Base-by-base conservation (phyloP, 2,329 filamentous ascomycete genomes). In the Rugonectria rugulosa region DNA sequence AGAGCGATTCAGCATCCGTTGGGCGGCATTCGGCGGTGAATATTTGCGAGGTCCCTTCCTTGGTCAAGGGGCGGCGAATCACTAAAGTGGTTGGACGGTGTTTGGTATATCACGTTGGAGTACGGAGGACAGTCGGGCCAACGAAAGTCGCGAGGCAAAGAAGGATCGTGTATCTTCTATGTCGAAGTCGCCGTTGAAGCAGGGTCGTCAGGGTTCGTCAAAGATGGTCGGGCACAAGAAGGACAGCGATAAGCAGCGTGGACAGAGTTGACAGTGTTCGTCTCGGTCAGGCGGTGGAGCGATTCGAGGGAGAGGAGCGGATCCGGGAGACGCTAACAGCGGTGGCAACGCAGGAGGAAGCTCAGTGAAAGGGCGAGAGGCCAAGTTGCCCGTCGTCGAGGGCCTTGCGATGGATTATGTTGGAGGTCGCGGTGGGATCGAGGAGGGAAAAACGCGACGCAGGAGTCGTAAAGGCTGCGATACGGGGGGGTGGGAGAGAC, bases 21-120 rank as follows among this genome's bases (percentile, higher is more conserved):
- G 57, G 60, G 57, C 63, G 60, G 66, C 65, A 63, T 67, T 55
- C 65, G 63, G 65, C 59, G 65, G 63, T 67, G 59, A 66, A 67
- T 62, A 50, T 53, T 21, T 26, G 14, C 31, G 23, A 19, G 34
- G 34, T 54, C 21, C 57, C 48, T 38, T n/a, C 40, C 47, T 52
- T 23, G 43, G 14, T 19, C 34, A 48, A 42, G 41, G 45, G 27
- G 49, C 32, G 34, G 45, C 42, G 24, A 47, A 48, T 58, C 45
- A 55, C 46, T 55, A 44, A 58, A 49, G 58, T 62, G 57, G 50
- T 36, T 50, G 38, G 50, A 24, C 32, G 43, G 42, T 41, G 32
- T 41, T 47, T 52, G 56, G 55, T 23, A 40, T n/a, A 20, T 40
- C 42, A 56, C 23, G 56, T 52, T 45, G 40, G 53, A 48, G 48